Evolutionary conservation across 805 yeast species (phyloP), one percentile per base, ranked within the genome.

Genomic region (Kazachstania taianensis): DNA sequence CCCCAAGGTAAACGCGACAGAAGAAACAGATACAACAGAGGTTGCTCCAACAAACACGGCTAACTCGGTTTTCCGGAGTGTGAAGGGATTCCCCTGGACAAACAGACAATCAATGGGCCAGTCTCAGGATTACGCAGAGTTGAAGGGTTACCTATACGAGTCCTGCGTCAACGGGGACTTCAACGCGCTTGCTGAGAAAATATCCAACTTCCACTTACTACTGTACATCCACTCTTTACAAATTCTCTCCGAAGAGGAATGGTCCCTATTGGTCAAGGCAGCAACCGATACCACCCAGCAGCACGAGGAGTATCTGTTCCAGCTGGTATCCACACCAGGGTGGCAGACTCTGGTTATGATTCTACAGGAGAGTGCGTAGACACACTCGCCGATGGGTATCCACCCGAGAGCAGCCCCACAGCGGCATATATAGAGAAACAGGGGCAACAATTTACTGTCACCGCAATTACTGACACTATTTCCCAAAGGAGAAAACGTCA

Each of bases 341-440:
- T 85, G 95, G 95, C 81, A 78, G 66, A 81, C 94, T 1, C 61
- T 85, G 40, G 54, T 76, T 23, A 72, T 86, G 27, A 73, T 75
- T 29, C 50, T 67, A 20, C 60, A 60, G 37, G 59, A 55, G 36
- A 56, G 59, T 33, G 44, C 27, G 23, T 42, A 23, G 20, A 7
- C 3, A 7, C n/a, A n/a, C n/a, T n/a, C n/a, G n/a, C n/a, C n/a
- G n/a, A n/a, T n/a, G n/a, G n/a, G n/a, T n/a, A n/a, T n/a, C n/a
- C n/a, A n/a, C n/a, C n/a, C n/a, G n/a, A n/a, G n/a, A n/a, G n/a
- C n/a, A n/a, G n/a, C n/a, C n/a, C n/a, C n/a, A n/a, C n/a, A n/a
- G n/a, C n/a, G n/a, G n/a, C n/a, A n/a, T n/a, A n/a, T n/a, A n/a
- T n/a, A n/a, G n/a, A n/a, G n/a, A n/a, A n/a, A n/a, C n/a, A n/a